These are phyloP conservation scores for Didymella sp. DNA, from an alignment of 2,329 filamentous ascomycete species.

Conservation along the genomic window DNA sequence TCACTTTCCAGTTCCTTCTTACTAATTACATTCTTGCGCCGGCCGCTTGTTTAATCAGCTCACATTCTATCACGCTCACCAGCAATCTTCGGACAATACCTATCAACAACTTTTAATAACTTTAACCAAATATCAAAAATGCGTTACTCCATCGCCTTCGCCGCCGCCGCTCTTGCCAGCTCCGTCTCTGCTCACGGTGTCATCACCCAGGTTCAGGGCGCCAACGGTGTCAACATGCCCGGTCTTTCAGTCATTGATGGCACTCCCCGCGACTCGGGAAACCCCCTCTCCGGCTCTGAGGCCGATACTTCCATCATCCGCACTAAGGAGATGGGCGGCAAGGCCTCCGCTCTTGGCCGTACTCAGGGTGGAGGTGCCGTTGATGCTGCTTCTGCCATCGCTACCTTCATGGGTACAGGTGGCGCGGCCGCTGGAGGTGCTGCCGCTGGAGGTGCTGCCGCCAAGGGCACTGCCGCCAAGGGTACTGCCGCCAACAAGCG, in stretches of 20 bases:
- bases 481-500: conserved; percentile 30
- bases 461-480: conserved; percentile 5
- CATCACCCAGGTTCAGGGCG: conserved; percentile 62
- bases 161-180: conserved; percentile 57
- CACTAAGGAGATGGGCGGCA: conserved; percentile 62
- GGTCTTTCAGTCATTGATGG: conserved; percentile 69
- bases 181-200: conserved; percentile 65
- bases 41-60: conserved; percentile 44
- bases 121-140: conserved; percentile 50
- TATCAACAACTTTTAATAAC: conserved; percentile 21
- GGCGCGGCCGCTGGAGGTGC: conserved; percentile 15
- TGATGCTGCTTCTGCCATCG: conserved; percentile 63
- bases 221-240: conserved; percentile 69
- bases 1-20: conserved; percentile 36
- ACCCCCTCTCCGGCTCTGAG: conserved; percentile 68
- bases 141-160: conserved; percentile 57
- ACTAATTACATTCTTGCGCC: conserved; percentile 46
- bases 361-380: conserved; percentile 67
- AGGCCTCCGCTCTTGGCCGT: conserved; percentile 68
- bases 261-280: conserved; percentile 71
- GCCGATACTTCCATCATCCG: conserved; percentile 75
- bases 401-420: conserved; percentile 62
- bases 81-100: conserved; percentile 22
- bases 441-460: background rate
- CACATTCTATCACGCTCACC: conserved; percentile 22